phyloP scores from a whole-genome alignment of 164 flowering plant genomes.

The Nymphaea thermarum region DNA sequence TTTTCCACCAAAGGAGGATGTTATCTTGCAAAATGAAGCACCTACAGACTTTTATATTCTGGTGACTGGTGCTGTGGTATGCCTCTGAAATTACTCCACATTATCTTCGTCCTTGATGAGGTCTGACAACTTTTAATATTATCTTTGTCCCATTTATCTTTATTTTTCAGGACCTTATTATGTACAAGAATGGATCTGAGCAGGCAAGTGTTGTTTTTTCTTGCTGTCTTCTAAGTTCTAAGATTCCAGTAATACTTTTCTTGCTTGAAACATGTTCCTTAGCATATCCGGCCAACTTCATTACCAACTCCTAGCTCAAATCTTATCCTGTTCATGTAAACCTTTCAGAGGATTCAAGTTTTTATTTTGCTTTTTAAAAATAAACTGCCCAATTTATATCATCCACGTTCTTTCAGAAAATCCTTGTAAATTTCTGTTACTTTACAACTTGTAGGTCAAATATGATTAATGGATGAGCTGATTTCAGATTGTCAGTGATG shows the following conservation, averaged over 20 bases:
- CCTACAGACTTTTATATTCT: slow-evolving; percentile 89
- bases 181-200: slow-evolving; percentile 52
- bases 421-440: no score
- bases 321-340: no score
- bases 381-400: no score
- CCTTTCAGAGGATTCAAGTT: no score
- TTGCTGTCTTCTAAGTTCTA: background rate
- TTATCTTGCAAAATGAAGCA: slow-evolving; percentile 91
- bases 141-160: background rate
- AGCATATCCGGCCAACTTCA: no score
- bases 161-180: slow-evolving; percentile 55
- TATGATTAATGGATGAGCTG: background rate
- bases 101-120: background rate
- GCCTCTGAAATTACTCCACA: slow-evolving; percentile 4
- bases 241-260: no score
- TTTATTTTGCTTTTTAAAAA: no score
- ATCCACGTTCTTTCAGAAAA: no score
- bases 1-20: slow-evolving; percentile 93
- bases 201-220: slow-evolving; percentile 29
- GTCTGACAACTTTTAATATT: background rate
- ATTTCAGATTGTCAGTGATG: slow-evolving; percentile 62
- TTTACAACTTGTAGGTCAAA: no score
- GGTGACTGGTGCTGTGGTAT: slow-evolving; percentile 80
- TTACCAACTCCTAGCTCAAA: no score
- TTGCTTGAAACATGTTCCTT: no score